Percentiles rank a stretch among this genome's conserved stretches.
These are phyloP conservation scores for Sphagnum fallax DNA, from an alignment of 228 moss, liverwort and hornwort species.

Conservation along the genomic window DNA sequence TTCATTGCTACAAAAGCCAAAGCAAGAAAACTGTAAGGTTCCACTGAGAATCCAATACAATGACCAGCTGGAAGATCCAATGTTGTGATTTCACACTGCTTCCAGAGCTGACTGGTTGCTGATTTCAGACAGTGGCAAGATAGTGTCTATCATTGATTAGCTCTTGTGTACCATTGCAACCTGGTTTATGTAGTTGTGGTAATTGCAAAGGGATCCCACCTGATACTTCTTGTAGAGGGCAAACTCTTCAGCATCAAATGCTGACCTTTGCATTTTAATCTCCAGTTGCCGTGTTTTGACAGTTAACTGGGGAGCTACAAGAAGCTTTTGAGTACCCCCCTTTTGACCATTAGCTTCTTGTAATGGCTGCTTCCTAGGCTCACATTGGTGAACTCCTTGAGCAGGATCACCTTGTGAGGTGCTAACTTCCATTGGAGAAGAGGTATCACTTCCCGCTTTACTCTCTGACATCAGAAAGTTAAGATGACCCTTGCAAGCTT, in stretches of 20 bases:
- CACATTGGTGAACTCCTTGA: constrained; percentile 14
- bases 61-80: too few relatives aligned
- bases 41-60: too few relatives aligned
- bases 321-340: not conserved
- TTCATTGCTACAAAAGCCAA: too few relatives aligned
- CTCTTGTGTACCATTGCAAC: too few relatives aligned
- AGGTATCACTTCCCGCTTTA: constrained; percentile 26
- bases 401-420: constrained; percentile 6
- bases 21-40: too few relatives aligned
- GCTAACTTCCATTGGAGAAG: constrained; percentile 20
- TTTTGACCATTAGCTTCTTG: constrained; percentile 6
- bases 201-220: constrained; percentile 15
- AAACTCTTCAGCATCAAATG: constrained; percentile 84
- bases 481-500: constrained; percentile 79
- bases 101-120: too few relatives aligned
- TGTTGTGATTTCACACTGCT: too few relatives aligned
- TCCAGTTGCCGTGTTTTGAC: constrained; percentile 38
- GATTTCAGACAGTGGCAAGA: too few relatives aligned
- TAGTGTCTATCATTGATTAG: too few relatives aligned
- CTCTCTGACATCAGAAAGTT: constrained; percentile 62
- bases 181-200: too few relatives aligned
- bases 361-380: constrained; percentile 18
- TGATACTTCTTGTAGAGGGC: constrained; percentile 93
- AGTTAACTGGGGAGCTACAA: constrained; percentile 5
- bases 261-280: constrained; percentile 58